These are phyloP conservation scores for Terana coerulea DNA, from an alignment of 768 basidiomycete genomes.

Conservation along the genomic window DNA sequence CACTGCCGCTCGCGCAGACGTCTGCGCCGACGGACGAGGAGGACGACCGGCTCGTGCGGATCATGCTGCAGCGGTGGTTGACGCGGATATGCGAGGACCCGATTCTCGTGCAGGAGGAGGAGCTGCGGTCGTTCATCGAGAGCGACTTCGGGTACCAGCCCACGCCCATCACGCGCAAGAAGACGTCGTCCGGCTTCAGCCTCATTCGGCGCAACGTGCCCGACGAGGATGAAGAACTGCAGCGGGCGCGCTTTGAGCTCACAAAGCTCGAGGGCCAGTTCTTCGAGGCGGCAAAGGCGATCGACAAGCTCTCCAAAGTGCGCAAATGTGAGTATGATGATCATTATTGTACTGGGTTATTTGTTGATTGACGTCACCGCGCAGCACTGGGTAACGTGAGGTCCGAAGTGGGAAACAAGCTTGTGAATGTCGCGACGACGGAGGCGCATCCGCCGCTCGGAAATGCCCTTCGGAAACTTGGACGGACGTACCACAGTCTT, in stretches of 20 bases:
- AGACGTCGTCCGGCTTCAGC: conserved; percentile 68
- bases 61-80: conserved; percentile 94
- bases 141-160: conserved; percentile 97
- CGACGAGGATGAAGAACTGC: conserved; percentile 93
- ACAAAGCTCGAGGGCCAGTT: conserved; percentile 91
- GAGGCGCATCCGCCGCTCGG: conserved; percentile 85
- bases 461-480: conserved; percentile 80
- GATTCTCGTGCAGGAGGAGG: conserved; percentile 85
- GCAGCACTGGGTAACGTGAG: conserved; percentile 75
- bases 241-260: conserved; percentile 85
- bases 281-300: conserved; percentile 86
- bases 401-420: conserved; percentile 90
- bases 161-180: conserved; percentile 70
- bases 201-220: conserved; percentile 78
- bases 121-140: conserved; percentile 92
- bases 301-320: conserved; percentile 79
- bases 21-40: conserved; percentile 98
- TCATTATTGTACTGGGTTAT: neutral
- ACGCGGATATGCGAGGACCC: conserved; percentile 90
- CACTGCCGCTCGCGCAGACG: conserved; percentile 92
- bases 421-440: conserved; percentile 84
- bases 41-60: conserved; percentile 92
- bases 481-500: conserved; percentile 81
- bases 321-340: conserved; percentile 61
- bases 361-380: conserved; percentile 8